Conservation (phyloP, 208 protist species). For the Naegleria lovaniensis region DNA sequence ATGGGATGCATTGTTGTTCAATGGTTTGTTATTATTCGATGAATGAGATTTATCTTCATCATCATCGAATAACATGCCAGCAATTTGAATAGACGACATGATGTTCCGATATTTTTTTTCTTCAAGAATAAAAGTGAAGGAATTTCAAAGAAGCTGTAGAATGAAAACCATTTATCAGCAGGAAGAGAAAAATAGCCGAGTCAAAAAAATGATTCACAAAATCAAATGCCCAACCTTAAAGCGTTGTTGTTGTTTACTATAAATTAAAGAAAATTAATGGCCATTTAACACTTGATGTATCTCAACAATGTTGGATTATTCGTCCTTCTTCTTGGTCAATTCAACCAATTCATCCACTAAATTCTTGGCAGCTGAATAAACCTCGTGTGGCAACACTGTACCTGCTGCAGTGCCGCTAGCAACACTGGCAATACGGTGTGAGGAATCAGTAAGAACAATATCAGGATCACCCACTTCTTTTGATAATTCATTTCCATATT, state of each 20-base stretch:
- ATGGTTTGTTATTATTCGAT: neutral
- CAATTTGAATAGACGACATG: neutral
- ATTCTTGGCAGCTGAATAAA: neutral
- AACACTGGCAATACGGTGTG: neutral
- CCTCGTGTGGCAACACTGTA: neutral
- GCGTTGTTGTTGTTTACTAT: too few relatives aligned
- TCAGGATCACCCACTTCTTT: neutral
- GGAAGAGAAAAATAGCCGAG: too few relatives aligned
- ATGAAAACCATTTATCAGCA: too few relatives aligned
- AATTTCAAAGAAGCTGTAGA: too few relatives aligned
- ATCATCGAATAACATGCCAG: neutral
- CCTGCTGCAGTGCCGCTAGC: neutral
- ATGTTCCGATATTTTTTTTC: too few relatives aligned
- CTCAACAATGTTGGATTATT: neutral
- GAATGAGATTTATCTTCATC: neutral
- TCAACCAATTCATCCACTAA: neutral
- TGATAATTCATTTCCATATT: neutral
- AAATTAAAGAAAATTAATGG: too few relatives aligned
- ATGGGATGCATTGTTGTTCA: too few relatives aligned
- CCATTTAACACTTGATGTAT: neutral
- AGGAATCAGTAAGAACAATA: neutral
- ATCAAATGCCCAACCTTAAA: too few relatives aligned
- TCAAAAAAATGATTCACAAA: too few relatives aligned
- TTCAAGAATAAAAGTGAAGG: too few relatives aligned
- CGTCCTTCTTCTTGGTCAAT: neutral